Evolutionary conservation across 768 basidiomycete genomes (phyloP).

Genomic region (Candolleomyces aberdarensis): DNA sequence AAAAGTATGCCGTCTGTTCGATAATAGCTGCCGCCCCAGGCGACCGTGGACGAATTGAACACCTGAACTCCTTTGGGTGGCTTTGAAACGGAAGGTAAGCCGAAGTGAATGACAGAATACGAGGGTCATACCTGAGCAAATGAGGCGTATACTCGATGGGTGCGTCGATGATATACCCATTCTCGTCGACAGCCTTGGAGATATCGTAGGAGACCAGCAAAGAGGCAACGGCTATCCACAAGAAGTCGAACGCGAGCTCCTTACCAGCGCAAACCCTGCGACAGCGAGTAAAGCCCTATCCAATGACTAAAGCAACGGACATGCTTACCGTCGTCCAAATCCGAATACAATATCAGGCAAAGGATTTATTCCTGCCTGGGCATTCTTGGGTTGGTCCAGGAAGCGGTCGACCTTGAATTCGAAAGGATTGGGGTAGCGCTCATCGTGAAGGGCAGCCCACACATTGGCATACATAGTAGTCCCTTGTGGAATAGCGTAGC

Average conservation of each 20-base stretch:
- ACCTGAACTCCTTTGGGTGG: background rate
- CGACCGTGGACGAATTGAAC: background rate
- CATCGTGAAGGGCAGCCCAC: constrained; percentile 42
- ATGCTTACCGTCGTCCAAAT: constrained; percentile 35
- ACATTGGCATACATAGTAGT: constrained; percentile 27
- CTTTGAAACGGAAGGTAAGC: constrained; percentile 1
- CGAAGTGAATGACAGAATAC: background rate
- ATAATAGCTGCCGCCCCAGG: background rate
- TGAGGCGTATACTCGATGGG: constrained; percentile 31
- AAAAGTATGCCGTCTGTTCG: background rate
- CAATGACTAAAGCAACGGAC: background rate
- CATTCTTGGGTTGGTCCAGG: constrained; percentile 25
- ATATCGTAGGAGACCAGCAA: constrained; percentile 39
- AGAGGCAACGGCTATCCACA: constrained; percentile 42
- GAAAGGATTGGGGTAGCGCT: constrained; percentile 37
- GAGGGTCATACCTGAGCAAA: constrained; percentile 28
- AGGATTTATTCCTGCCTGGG: constrained; percentile 27
- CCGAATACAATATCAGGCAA: constrained; percentile 38
- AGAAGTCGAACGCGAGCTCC: constrained; percentile 38
- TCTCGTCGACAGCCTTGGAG: constrained; percentile 31
- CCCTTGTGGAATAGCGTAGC: constrained; percentile 40
- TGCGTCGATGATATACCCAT: constrained; percentile 31
- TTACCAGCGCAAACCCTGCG: constrained; percentile 43
- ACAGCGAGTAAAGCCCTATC: background rate
- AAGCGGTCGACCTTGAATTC: constrained; percentile 38